Conservation (phyloP, 169 alveolate species). For the Plasmodium blacklocki region DNA sequence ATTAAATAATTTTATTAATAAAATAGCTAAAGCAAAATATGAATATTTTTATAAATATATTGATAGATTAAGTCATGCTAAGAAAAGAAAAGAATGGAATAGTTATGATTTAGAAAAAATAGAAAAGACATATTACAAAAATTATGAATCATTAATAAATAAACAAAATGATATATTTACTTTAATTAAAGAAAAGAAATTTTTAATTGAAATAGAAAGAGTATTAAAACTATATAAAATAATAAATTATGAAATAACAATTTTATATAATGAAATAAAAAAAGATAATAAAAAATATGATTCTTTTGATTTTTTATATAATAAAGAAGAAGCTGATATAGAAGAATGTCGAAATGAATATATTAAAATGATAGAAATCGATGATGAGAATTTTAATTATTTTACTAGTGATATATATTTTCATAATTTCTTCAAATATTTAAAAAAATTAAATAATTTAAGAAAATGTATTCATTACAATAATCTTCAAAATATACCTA, state of each 20-base stretch:
- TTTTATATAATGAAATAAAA: conserved; percentile 22
- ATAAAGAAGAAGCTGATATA: conserved; percentile 8
- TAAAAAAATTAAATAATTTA: conserved; percentile 26
- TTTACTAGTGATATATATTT: not conserved
- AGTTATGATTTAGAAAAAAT: conserved; percentile 15
- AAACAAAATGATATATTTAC: conserved; percentile 15
- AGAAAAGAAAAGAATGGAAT: conserved; percentile 27
- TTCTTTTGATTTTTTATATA: conserved; percentile 1
- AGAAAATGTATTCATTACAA: conserved; percentile 15
- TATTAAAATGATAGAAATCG: conserved; percentile 3
- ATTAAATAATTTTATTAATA: conserved; percentile 49
- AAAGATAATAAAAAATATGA: conserved; percentile 6
- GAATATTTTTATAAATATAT: conserved; percentile 65
- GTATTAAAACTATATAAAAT: conserved; percentile 42
- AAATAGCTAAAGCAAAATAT: conserved; percentile 51
- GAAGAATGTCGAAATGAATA: not conserved
- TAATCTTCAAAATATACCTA: conserved; percentile 41
- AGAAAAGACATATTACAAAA: conserved; percentile 8
- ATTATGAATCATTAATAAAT: conserved; percentile 29
- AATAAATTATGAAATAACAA: conserved; percentile 20
- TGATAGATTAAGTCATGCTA: conserved; percentile 30
- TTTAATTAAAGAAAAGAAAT: conserved; percentile 43
- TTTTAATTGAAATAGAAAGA: conserved; percentile 68
- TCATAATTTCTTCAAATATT: conserved; percentile 12
- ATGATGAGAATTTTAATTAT: not conserved